These are phyloP conservation scores for Zygotorulaspora florentina DNA, from an alignment of 805 yeast genomes.

Conservation along the genomic window DNA sequence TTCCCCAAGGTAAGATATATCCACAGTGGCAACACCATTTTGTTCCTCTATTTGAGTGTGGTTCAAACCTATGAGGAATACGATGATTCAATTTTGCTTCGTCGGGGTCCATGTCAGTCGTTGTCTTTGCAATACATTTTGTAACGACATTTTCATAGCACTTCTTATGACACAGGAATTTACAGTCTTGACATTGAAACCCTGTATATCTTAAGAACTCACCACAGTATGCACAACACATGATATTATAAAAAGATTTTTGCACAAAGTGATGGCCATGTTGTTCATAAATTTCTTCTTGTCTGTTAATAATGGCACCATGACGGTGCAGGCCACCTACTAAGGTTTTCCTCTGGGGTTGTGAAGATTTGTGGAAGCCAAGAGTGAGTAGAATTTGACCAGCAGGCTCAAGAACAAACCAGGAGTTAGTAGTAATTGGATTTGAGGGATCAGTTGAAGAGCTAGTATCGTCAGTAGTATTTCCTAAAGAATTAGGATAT, in stretches of 20 bases:
- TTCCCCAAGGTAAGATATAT: constrained; percentile 90
- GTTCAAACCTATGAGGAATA: constrained; percentile 94
- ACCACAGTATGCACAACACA: constrained; percentile 97
- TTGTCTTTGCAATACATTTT: constrained; percentile 75
- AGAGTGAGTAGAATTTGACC: constrained; percentile 81
- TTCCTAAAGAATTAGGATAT: constrained; percentile 1
- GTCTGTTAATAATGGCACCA: constrained; percentile 94
- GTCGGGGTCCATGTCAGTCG: constrained; percentile 63
- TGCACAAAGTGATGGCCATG: constrained; percentile 97
- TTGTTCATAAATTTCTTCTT: constrained; percentile 82
- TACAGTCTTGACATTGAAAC: constrained; percentile 81
- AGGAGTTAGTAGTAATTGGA: constrained; percentile 55
- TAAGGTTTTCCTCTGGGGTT: constrained; percentile 42
- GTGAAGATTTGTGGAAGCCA: constrained; percentile 69
- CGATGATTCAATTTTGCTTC: constrained; percentile 87
- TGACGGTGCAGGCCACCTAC: constrained; percentile 83
- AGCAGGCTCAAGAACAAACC: constrained; percentile 91
- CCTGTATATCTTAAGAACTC: constrained; percentile 89
- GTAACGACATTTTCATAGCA: constrained; percentile 79
- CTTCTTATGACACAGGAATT: constrained; percentile 73
- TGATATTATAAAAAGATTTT: constrained; percentile 89
- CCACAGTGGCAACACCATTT: constrained; percentile 99
- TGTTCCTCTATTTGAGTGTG: constrained; percentile 88
- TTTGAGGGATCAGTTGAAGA: constrained; percentile 2
- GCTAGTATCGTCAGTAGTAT: background rate